Evolutionary conservation across 225 moss, liverwort and hornwort genomes (phyloP).

Genomic region (Sphagnum tenellum): DNA sequence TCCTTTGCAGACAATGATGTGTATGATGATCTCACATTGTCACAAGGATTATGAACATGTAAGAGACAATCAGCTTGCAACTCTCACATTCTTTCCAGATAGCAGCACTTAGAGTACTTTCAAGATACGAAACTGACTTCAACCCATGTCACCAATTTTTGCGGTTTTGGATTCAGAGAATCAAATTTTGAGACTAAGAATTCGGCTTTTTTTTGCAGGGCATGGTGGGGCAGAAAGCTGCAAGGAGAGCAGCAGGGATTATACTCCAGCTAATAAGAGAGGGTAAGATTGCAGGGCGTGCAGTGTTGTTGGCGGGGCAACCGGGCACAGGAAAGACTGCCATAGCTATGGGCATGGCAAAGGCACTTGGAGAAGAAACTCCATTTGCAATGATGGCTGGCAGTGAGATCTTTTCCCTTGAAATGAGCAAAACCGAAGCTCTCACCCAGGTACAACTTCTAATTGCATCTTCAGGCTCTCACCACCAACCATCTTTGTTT

Average conservation of each 20-base stretch:
- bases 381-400: constrained; percentile 93
- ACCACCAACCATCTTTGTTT: no score
- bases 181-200: no score
- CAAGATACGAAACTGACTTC: no score
- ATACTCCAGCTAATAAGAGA: constrained; percentile 74
- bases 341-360: constrained; percentile 90
- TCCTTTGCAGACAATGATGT: no score
- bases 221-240: constrained; percentile 77
- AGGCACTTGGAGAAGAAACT: constrained; percentile 70
- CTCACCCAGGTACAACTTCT: constrained; percentile 38
- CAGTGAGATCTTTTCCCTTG: constrained; percentile 74
- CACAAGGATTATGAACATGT: no score
- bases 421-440: constrained; percentile 86
- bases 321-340: constrained; percentile 78
- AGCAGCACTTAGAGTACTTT: no score
- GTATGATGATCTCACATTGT: no score
- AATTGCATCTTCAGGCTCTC: no score
- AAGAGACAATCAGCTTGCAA: no score
- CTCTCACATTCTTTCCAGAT: no score
- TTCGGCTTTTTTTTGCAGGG: constrained; percentile 25
- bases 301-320: constrained; percentile 64
- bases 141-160: no score
- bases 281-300: constrained; percentile 66
- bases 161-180: no score
- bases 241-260: constrained; percentile 70